Conservation (phyloP, 2,329 filamentous ascomycete species). For the Fusarium sp. region DNA sequence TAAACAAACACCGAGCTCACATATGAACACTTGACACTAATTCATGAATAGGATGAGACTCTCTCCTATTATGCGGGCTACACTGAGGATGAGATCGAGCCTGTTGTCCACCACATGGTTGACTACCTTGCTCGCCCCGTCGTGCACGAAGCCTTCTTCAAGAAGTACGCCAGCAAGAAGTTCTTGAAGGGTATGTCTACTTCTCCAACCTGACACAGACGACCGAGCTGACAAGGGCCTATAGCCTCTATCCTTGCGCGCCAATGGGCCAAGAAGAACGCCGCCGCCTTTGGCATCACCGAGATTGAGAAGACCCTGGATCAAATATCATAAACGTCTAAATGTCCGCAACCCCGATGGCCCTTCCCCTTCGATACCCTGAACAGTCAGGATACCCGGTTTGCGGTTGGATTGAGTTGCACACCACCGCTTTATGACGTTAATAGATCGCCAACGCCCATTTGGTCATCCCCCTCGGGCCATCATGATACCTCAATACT, state of each 20-base stretch:
- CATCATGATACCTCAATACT: slow-evolving; percentile 44
- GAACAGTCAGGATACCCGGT: slow-evolving; percentile 50
- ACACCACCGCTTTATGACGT: slow-evolving; percentile 51
- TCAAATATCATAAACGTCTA: slow-evolving; percentile 56
- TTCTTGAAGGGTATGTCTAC: slow-evolving; percentile 91
- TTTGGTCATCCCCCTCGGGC: slow-evolving; percentile 41
- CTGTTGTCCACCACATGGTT: slow-evolving; percentile 94
- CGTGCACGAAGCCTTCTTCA: slow-evolving; percentile 97
- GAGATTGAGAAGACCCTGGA: slow-evolving; percentile 67
- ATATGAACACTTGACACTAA: slow-evolving; percentile 49
- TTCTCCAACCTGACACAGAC: neutral
- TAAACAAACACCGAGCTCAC: slow-evolving; percentile 36
- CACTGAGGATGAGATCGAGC: slow-evolving; percentile 91
- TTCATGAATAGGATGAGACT: slow-evolving; percentile 77
- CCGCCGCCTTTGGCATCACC: slow-evolving; percentile 68
- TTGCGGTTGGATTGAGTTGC: slow-evolving; percentile 52
- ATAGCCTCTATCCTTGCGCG: slow-evolving; percentile 91
- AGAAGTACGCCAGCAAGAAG: slow-evolving; percentile 99
- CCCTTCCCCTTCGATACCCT: slow-evolving; percentile 35
- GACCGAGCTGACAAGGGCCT: slow-evolving; percentile 31
- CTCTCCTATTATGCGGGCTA: slow-evolving; percentile 94
- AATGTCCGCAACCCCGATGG: slow-evolving; percentile 29
- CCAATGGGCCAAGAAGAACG: slow-evolving; percentile 92
- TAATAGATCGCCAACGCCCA: slow-evolving; percentile 52
- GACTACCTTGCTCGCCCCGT: slow-evolving; percentile 95